Conservation (phyloP, 192 early-diverging fungal genomes). For the Podila epicladia region DNA sequence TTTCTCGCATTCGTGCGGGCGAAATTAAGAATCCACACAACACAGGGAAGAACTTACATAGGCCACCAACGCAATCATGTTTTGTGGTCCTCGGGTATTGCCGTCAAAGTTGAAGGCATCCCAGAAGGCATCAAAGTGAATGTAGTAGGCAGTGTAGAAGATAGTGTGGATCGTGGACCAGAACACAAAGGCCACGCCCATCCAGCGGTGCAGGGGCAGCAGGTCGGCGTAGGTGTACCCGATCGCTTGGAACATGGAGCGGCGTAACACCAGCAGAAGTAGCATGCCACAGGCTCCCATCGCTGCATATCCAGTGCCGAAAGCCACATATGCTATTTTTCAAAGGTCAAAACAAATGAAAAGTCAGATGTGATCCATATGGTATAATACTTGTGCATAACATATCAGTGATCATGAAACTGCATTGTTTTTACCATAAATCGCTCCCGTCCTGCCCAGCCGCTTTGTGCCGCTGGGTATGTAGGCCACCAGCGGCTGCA, state of each 20-base stretch:
- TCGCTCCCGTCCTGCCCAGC: conserved; percentile 19
- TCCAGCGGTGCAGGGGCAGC: conserved; percentile 32
- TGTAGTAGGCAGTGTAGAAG: conserved; percentile 32
- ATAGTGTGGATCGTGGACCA: conserved; percentile 34
- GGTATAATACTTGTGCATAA: background rate
- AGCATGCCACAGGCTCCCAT: conserved; percentile 40
- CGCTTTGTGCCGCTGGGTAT: conserved; percentile 10
- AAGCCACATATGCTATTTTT: conserved; percentile 27
- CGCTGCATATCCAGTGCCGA: conserved; percentile 33
- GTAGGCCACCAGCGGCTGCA: conserved; percentile 26
- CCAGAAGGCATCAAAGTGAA: conserved; percentile 36
- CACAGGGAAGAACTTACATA: conserved; percentile 30
- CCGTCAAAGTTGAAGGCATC: conserved; percentile 43
- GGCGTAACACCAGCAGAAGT: conserved; percentile 23
- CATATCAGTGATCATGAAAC: background rate
- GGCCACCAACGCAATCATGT: conserved; percentile 31
- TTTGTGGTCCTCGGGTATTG: conserved; percentile 37
- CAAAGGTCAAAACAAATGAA: background rate
- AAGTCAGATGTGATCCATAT: background rate
- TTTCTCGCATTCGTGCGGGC: background rate
- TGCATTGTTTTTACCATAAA: conserved; percentile 17
- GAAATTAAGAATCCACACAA: background rate
- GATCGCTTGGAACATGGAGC: conserved; percentile 41
- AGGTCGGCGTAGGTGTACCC: conserved; percentile 46
- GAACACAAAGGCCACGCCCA: conserved; percentile 28